Conservation (phyloP, 1,284 basidiomycete species). For the Ustilago crameri region DNA sequence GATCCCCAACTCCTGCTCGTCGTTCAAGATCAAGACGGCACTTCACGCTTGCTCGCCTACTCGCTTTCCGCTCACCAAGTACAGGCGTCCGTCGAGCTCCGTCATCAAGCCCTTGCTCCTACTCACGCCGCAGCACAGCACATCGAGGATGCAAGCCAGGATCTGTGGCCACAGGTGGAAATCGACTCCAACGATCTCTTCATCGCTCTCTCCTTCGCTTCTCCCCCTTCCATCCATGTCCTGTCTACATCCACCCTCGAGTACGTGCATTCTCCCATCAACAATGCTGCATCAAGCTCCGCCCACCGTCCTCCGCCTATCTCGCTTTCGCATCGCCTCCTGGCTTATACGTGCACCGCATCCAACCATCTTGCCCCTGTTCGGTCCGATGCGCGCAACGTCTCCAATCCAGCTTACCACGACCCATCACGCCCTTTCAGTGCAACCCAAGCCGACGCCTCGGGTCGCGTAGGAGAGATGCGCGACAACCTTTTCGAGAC, state of each 20-base stretch:
- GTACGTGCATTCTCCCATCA: conserved; percentile 21
- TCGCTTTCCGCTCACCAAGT: conserved; percentile 37
- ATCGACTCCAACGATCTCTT: conserved; percentile 31
- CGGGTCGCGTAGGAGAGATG: conserved; percentile 35
- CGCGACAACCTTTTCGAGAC: conserved; percentile 49
- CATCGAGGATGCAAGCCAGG: neutral
- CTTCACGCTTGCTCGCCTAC: conserved; percentile 26
- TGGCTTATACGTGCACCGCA: conserved; percentile 26
- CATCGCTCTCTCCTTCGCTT: conserved; percentile 37
- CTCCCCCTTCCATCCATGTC: conserved; percentile 35
- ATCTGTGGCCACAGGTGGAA: conserved; percentile 21
- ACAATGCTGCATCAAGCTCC: conserved; percentile 14
- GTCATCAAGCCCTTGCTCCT: conserved; percentile 6
- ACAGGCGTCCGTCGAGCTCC: conserved; percentile 17
- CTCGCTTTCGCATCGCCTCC: conserved; percentile 37
- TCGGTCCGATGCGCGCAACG: conserved; percentile 20
- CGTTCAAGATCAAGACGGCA: conserved; percentile 7
- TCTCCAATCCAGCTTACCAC: conserved; percentile 11
- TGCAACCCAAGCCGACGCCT: conserved; percentile 4
- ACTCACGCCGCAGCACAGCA: neutral
- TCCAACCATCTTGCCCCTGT: conserved; percentile 11
- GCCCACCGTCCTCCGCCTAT: conserved; percentile 15
- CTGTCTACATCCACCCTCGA: conserved; percentile 26
- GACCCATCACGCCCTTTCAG: conserved; percentile 13
- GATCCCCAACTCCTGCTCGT: conserved; percentile 29